Evolutionary conservation across 148 eudicot species (phyloP).

Genomic region (Pharnaceum exiguum): DNA sequence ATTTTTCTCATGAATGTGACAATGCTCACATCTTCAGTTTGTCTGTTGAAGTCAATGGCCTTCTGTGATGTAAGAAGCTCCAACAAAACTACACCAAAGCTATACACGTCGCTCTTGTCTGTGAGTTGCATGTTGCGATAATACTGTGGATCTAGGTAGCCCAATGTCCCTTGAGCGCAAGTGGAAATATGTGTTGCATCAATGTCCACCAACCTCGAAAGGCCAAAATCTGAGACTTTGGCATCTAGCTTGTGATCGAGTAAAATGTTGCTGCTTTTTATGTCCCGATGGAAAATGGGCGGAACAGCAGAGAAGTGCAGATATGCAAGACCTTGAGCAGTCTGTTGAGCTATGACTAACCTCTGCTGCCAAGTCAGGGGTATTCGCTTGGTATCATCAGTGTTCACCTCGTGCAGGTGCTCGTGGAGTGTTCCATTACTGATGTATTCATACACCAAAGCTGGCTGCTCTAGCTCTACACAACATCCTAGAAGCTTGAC

Average conservation of each 20-base stretch:
- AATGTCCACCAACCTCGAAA: constrained; percentile 44
- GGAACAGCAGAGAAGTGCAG: constrained; percentile 49
- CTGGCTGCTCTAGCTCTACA: constrained; percentile 49
- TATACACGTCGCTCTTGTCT: constrained; percentile 56
- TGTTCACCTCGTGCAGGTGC: constrained; percentile 25
- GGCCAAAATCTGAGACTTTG: constrained; percentile 60
- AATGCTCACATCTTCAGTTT: constrained; percentile 41
- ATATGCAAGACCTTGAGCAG: constrained; percentile 56
- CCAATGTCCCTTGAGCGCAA: constrained; percentile 49
- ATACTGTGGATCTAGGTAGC: constrained; percentile 61
- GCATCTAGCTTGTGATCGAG: constrained; percentile 46
- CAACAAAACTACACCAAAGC: constrained; percentile 59
- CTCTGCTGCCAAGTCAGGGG: constrained; percentile 37
- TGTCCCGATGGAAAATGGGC: constrained; percentile 55
- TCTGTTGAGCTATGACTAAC: constrained; percentile 41
- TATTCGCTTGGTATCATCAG: background rate
- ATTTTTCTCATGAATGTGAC: constrained; percentile 35
- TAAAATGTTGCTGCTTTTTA: constrained; percentile 52
- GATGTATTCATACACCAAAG: constrained; percentile 46
- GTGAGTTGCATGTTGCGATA: constrained; percentile 49
- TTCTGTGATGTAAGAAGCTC: constrained; percentile 47
- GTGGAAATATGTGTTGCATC: constrained; percentile 43
- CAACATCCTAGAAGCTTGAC: constrained; percentile 55
- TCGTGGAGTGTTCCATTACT: constrained; percentile 52
- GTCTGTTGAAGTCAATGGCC: constrained; percentile 49